These are phyloP conservation scores for Xylariaceae sp. DNA, from an alignment of 2,329 filamentous ascomycete genomes.

Conservation along the genomic window DNA sequence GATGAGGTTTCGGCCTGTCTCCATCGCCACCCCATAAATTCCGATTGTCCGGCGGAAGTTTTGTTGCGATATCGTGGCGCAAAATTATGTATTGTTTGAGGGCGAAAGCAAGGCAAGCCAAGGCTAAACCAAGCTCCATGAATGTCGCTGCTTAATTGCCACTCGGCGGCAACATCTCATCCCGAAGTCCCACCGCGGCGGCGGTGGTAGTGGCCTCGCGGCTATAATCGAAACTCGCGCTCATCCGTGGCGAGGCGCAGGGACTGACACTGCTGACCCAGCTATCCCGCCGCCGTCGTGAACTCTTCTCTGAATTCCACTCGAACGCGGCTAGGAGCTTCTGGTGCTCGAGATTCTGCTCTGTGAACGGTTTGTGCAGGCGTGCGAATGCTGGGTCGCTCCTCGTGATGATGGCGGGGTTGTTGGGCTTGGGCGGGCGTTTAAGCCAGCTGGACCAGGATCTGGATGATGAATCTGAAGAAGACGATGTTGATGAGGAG, in stretches of 20 bases:
- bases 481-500: neutral
- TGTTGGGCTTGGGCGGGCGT: neutral
- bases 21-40: too few relatives aligned
- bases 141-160: neutral
- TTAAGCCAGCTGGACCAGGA: slow-evolving; percentile 15
- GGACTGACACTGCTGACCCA: slow-evolving; percentile 29
- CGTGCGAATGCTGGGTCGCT: slow-evolving; percentile 20
- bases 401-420: slow-evolving; percentile 10
- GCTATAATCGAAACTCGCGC: slow-evolving; percentile 26
- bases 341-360: slow-evolving; percentile 33
- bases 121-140: too few relatives aligned
- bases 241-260: slow-evolving; percentile 24
- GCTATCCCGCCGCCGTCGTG: neutral
- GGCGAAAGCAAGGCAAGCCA: too few relatives aligned
- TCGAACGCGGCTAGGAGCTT: slow-evolving; percentile 29
- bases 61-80: too few relatives aligned
- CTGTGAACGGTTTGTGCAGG: slow-evolving; percentile 30
- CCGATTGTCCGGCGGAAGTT: too few relatives aligned
- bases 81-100: too few relatives aligned
- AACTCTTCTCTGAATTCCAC: slow-evolving; percentile 25
- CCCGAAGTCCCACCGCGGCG: too few relatives aligned
- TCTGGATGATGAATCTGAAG: slow-evolving; percentile 1
- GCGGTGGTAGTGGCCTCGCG: too few relatives aligned
- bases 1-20: too few relatives aligned
- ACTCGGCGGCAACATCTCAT: slow-evolving; percentile 8